phyloP scores from a whole-genome alignment of 2,329 filamentous ascomycete genomes.

The Didymella pomorum region DNA sequence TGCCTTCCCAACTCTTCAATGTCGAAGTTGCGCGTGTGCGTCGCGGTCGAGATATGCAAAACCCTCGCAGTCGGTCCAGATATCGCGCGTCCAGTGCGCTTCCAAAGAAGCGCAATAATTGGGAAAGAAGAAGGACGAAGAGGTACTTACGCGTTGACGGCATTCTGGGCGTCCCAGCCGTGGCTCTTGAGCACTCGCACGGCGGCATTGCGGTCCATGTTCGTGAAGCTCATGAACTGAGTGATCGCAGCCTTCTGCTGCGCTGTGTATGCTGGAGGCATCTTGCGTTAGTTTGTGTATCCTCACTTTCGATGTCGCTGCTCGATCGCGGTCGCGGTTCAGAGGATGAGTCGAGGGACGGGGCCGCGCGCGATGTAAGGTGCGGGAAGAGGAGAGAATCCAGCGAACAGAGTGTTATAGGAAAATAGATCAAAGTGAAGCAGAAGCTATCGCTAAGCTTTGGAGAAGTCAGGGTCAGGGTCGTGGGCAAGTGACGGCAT shows the following conservation, averaged over 20 bases:
- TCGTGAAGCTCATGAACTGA: constrained; percentile 56
- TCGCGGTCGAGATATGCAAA: background rate
- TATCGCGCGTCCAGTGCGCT: background rate
- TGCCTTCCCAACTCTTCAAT: background rate
- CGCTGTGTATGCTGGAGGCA: constrained; percentile 57
- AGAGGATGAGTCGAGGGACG: constrained; percentile 5
- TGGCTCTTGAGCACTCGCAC: constrained; percentile 55
- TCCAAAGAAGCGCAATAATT: background rate
- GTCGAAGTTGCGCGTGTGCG: background rate
- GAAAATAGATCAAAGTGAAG: background rate
- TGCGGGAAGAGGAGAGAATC: background rate
- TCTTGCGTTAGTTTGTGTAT: constrained; percentile 40
- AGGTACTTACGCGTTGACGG: constrained; percentile 57
- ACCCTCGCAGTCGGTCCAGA: constrained; percentile 1
- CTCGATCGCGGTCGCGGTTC: background rate
- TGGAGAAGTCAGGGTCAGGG: constrained; percentile 6
- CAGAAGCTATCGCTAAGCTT: constrained; percentile 13
- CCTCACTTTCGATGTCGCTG: constrained; percentile 8
- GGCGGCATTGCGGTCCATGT: constrained; percentile 55
- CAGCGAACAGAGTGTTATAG: background rate
- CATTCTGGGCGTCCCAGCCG: constrained; percentile 55
- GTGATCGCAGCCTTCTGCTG: constrained; percentile 57
- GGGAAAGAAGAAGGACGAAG: constrained; percentile 4
- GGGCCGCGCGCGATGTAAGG: background rate
- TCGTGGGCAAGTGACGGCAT: constrained; percentile 32